Evolutionary conservation across 768 basidiomycete genomes (phyloP), one percentile per base, ranked within the genome.

Genomic region (Hydnum rufescens): DNA sequence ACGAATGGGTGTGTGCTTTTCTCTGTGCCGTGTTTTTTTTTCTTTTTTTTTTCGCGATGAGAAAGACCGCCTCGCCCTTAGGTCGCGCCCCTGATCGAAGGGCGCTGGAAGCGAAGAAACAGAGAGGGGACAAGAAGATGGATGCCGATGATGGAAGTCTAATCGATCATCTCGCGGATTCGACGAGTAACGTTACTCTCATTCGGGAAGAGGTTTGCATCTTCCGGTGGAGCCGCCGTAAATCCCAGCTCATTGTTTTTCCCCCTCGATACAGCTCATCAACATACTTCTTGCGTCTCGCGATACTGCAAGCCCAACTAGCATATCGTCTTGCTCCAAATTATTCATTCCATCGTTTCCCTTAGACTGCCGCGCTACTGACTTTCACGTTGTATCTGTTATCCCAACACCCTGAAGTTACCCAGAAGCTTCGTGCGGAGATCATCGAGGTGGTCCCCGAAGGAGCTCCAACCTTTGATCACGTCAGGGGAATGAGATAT

Each of bases 221-320:
- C 44, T n/a, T n/a, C 36, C 19, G 19, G 36, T 39, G 36, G 36
- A 39, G 36, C 19, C 19, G 36, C 36, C 36, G 8, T 19, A 39
- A 19, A 8, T 39, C 8, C 8, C 36, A 39, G n/a, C n/a, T n/a
- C n/a, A n/a, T n/a, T n/a, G n/a, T n/a, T n/a, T 47, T 25, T 47
- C 23, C 44, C 8, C 6, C 23, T 47, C 44, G 39, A 44, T 49
- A 16, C 49, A 56, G 47, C 55, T 56, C 2, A 22, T 55, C 23
- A 56, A 56, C 25, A 54, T 56, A 8, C 32, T 56, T 34, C 55
- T 56, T 16, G 55, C 55, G 16, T 47, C 54, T 18, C 55, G 55
- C 26, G 55, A 56, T 36, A 56, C 55, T 3, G 52, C 51, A n/a
- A n/a, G n/a, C n/a, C n/a, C n/a, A n/a, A n/a, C n/a, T n/a, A n/a